Evolutionary conservation across 2,329 filamentous ascomycete genomes (phyloP).

Genomic region (Fusarium brachygibbosum): DNA sequence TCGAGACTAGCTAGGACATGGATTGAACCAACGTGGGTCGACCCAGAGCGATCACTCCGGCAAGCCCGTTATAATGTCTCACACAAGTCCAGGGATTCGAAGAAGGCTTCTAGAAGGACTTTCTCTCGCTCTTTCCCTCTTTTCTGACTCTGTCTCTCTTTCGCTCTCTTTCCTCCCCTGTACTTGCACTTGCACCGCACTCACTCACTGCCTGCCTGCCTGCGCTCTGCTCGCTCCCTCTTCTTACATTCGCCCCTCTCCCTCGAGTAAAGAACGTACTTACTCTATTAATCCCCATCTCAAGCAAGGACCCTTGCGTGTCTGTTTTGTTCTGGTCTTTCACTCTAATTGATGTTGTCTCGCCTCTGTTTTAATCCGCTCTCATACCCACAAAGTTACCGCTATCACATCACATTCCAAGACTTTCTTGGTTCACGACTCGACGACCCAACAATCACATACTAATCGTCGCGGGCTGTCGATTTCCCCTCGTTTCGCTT

Average conservation of each 20-base stretch:
- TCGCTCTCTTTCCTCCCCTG: conserved; percentile 23
- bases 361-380: conserved; percentile 36
- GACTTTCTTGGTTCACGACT: conserved; percentile 33
- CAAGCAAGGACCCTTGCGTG: conserved; percentile 33
- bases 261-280: conserved; percentile 24
- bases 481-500: conserved; percentile 44
- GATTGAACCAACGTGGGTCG: conserved; percentile 42
- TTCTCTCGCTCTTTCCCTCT: conserved; percentile 25
- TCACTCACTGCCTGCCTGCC: neutral
- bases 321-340: conserved; percentile 25
- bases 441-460: conserved; percentile 30
- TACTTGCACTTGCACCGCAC: neutral
- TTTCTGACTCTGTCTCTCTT: conserved; percentile 20
- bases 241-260: conserved; percentile 27
- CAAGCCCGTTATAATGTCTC: conserved; percentile 52
- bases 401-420: conserved; percentile 25
- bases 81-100: conserved; percentile 45
- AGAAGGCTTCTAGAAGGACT: conserved; percentile 52
- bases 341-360: conserved; percentile 36
- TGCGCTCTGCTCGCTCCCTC: conserved; percentile 4
- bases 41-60: conserved; percentile 48
- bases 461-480: conserved; percentile 49
- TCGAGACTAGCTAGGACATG: conserved; percentile 44
- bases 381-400: conserved; percentile 23
- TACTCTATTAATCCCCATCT: conserved; percentile 23